phyloP scores from a whole-genome alignment of 495 filamentous ascomycete species.

The Cudoniella acicularis region DNA sequence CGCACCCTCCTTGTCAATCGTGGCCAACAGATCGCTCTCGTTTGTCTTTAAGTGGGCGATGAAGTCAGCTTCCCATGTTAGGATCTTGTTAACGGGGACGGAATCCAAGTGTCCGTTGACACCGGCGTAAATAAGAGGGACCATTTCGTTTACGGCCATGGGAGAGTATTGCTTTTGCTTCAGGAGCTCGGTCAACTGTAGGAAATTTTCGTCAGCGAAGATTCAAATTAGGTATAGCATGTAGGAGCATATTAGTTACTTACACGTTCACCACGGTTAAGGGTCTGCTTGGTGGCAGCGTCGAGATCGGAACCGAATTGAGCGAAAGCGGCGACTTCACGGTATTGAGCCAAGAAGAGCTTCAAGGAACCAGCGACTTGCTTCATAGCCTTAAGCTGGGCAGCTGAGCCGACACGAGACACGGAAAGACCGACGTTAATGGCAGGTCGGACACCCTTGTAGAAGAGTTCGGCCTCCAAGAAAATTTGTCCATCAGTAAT shows the following conservation, averaged over 20 bases:
- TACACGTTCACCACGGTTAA: constrained; percentile 97
- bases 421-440: constrained; percentile 99
- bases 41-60: constrained; percentile 84
- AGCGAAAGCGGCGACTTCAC: constrained; percentile 99
- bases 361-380: constrained; percentile 99
- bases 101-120: constrained; percentile 72
- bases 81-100: constrained; percentile 29
- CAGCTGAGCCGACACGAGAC: constrained; percentile 98
- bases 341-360: constrained; percentile 99
- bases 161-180: constrained; percentile 99
- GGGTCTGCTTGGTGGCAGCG: constrained; percentile 97
- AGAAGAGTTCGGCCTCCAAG: constrained; percentile 99
- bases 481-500: constrained; percentile 99
- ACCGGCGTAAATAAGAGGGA: constrained; percentile 98
- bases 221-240: not conserved
- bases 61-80: constrained; percentile 81
- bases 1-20: constrained; percentile 94
- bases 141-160: constrained; percentile 99
- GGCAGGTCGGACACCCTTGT: constrained; percentile 99
- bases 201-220: constrained; percentile 30
- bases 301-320: constrained; percentile 99
- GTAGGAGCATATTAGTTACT: constrained; percentile 30
- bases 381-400: constrained; percentile 99
- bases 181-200: constrained; percentile 84
- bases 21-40: constrained; percentile 76